Evolutionary conservation across 73 alveolate species (phyloP).

Genomic region (Symbiodinium natans): DNA sequence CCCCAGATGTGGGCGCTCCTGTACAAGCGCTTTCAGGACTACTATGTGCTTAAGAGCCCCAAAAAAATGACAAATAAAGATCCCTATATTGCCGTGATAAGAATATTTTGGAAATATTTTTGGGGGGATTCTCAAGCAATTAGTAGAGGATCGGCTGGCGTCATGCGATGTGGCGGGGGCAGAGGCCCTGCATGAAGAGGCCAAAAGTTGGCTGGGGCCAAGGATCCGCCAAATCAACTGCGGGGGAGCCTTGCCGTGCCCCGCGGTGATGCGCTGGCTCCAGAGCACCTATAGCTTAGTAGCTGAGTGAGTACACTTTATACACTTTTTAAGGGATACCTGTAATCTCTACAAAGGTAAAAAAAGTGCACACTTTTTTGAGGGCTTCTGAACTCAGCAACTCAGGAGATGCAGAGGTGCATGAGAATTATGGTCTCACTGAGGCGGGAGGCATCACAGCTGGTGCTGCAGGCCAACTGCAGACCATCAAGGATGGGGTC

Average conservation of each 20-base stretch:
- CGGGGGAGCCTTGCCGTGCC: constrained; percentile 12
- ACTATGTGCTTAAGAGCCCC: too few relatives aligned
- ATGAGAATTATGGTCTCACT: background rate
- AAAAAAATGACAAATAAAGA: too few relatives aligned
- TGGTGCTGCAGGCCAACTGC: background rate
- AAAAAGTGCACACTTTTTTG: too few relatives aligned
- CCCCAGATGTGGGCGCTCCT: constrained; percentile 18
- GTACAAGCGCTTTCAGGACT: constrained; percentile 10
- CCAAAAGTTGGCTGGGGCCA: background rate
- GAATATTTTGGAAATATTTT: too few relatives aligned
- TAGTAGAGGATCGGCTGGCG: background rate
- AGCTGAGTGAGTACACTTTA: too few relatives aligned
- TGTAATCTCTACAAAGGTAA: too few relatives aligned
- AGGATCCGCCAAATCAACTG: background rate
- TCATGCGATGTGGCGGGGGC: background rate
- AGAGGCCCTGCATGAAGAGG: background rate
- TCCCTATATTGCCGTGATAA: too few relatives aligned
- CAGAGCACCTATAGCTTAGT: constrained; percentile 6
- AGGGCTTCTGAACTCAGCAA: too few relatives aligned
- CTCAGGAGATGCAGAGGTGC: background rate
- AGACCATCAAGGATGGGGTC: constrained; percentile 1
- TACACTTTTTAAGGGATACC: too few relatives aligned
- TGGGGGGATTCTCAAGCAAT: too few relatives aligned
- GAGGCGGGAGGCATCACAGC: constrained; percentile 8
- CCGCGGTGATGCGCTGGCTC: background rate